These are phyloP conservation scores for Friedmanniomyces endolithicus DNA, from an alignment of 495 filamentous ascomycete genomes.

Conservation along the genomic window DNA sequence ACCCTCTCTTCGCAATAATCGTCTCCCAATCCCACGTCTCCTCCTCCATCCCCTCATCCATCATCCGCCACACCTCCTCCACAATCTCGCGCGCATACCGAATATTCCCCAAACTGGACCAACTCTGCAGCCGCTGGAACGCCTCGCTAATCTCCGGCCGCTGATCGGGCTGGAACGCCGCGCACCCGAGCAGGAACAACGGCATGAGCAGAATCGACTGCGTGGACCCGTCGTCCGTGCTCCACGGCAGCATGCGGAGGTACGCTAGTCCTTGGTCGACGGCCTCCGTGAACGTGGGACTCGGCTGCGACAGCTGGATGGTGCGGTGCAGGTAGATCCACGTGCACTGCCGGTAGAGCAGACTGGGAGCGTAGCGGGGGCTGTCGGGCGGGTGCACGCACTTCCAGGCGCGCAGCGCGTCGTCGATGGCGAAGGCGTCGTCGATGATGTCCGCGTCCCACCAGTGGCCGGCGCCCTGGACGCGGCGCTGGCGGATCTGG, in stretches of 20 bases:
- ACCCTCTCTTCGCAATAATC: slow-evolving; percentile 60
- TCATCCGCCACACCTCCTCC: slow-evolving; percentile 68
- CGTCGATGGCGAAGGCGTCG: slow-evolving; percentile 66
- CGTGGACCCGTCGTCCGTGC: slow-evolving; percentile 36
- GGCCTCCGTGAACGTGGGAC: slow-evolving; percentile 45
- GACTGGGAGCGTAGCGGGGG: slow-evolving; percentile 59
- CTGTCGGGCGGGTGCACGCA: slow-evolving; percentile 58
- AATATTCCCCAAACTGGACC: slow-evolving; percentile 72
- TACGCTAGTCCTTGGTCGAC: slow-evolving; percentile 66
- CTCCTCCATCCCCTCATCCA: slow-evolving; percentile 61
- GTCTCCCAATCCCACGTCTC: slow-evolving; percentile 84
- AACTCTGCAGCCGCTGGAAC: slow-evolving; percentile 57
- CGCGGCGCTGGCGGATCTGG: slow-evolving; percentile 55
- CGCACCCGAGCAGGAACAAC: slow-evolving; percentile 76
- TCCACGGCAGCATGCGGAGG: slow-evolving; percentile 48
- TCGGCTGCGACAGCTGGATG: slow-evolving; percentile 58
- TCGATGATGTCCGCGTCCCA: slow-evolving; percentile 65
- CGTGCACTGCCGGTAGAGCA: slow-evolving; percentile 79
- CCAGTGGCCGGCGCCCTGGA: slow-evolving; percentile 49
- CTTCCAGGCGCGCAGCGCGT: slow-evolving; percentile 61
- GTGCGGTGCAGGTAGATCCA: slow-evolving; percentile 87
- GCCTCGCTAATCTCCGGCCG: slow-evolving; percentile 57
- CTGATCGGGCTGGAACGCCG: slow-evolving; percentile 58
- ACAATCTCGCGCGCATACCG: slow-evolving; percentile 63
- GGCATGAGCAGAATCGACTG: slow-evolving; percentile 82